Percentiles rank a stretch among this genome's conserved stretches.
These are phyloP conservation scores for Taphrina wiesneri DNA, from an alignment of 1,139 yeast genomes.

Conservation along the genomic window DNA sequence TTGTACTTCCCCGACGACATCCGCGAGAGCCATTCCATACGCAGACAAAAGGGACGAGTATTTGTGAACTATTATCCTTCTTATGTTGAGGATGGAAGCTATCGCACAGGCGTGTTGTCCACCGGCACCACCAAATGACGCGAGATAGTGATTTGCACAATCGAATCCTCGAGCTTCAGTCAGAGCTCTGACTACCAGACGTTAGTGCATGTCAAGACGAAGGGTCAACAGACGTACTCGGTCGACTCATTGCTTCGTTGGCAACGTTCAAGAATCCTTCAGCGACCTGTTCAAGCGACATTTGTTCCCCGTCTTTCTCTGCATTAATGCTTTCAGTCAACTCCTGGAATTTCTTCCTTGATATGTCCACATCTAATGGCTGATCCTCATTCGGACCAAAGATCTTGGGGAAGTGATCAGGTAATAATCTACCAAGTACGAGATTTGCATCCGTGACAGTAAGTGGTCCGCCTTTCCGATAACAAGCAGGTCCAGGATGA, in stretches of 20 bases:
- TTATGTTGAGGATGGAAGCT: slow-evolving; percentile 52
- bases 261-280: slow-evolving; percentile 56
- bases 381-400: slow-evolving; percentile 57
- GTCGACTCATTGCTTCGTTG: slow-evolving; percentile 56
- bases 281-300: slow-evolving; percentile 53
- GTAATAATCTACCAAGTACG: slow-evolving; percentile 54
- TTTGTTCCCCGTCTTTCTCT: slow-evolving; percentile 44
- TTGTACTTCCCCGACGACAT: slow-evolving; percentile 60
- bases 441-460: slow-evolving; percentile 60
- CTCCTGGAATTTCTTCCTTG: slow-evolving; percentile 49
- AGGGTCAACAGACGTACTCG: slow-evolving; percentile 40
- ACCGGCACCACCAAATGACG: slow-evolving; percentile 59
- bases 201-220: not conserved
- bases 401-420: slow-evolving; percentile 56
- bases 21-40: slow-evolving; percentile 57
- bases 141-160: slow-evolving; percentile 50
- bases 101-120: slow-evolving; percentile 57
- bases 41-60: slow-evolving; percentile 57
- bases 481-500: slow-evolving; percentile 63
- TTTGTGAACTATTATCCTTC: slow-evolving; percentile 51
- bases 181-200: slow-evolving; percentile 48
- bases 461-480: slow-evolving; percentile 59
- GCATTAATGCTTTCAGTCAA: slow-evolving; percentile 50
- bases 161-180: slow-evolving; percentile 57
- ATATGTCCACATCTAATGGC: slow-evolving; percentile 52